Evolutionary conservation across 495 filamentous ascomycete species (phyloP).

Genomic region (Halenospora varia): DNA sequence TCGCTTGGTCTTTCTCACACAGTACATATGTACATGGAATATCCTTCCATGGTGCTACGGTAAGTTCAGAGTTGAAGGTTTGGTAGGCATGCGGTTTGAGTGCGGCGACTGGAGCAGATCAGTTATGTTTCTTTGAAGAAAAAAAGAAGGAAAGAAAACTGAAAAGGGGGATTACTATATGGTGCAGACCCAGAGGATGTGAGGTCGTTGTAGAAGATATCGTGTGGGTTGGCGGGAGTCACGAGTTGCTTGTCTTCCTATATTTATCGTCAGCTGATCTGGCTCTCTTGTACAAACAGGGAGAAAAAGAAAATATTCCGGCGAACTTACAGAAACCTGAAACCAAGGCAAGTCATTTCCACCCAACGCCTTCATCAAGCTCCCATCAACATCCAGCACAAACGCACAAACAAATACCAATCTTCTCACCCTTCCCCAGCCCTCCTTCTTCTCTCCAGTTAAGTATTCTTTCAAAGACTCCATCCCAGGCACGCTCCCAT

Average conservation of each 20-base stretch:
- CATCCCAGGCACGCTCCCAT: constrained; percentile 34
- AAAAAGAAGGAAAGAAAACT: too few species aligned
- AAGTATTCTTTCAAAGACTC: constrained; percentile 26
- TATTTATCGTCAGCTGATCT: background rate
- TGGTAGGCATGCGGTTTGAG: constrained; percentile 13
- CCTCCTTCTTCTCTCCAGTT: constrained; percentile 5
- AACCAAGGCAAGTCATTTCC: constrained; percentile 14
- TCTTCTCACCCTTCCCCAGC: constrained; percentile 9
- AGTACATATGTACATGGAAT: constrained; percentile 19
- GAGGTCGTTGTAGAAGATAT: constrained; percentile 23
- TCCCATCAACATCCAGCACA: constrained; percentile 9
- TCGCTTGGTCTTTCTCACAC: constrained; percentile 25
- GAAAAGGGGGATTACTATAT: too few species aligned
- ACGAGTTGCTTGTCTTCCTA: constrained; percentile 14
- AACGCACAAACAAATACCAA: constrained; percentile 11
- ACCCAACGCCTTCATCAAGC: constrained; percentile 9
- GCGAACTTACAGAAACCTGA: constrained; percentile 6
- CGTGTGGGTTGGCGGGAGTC: background rate
- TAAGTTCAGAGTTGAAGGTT: constrained; percentile 9
- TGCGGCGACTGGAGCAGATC: too few species aligned
- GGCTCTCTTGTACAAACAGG: too few species aligned
- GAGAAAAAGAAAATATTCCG: background rate
- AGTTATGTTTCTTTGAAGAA: too few species aligned
- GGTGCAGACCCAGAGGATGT: background rate
- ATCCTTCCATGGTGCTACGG: constrained; percentile 11